A percentile compares a stretch with the other conserved stretches of the same genome.
These are phyloP conservation scores for Polyporus arcularius DNA, from an alignment of 768 basidiomycete genomes.

Conservation along the genomic window DNA sequence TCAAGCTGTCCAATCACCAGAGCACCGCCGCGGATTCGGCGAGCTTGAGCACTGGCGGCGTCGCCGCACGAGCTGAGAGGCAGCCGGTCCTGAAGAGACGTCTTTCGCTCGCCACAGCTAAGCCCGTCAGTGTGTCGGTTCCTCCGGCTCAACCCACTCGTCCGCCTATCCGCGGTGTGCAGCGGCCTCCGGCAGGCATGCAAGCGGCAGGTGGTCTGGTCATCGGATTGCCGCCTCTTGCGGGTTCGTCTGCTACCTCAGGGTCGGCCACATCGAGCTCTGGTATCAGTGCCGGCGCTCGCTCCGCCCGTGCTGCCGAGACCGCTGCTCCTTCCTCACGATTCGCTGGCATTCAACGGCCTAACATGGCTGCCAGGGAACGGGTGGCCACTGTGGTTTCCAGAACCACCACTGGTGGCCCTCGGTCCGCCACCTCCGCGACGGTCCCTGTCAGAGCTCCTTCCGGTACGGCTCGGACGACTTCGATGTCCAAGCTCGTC, in stretches of 20 bases:
- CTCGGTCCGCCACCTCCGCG: conserved; percentile 2
- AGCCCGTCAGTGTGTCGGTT: background rate
- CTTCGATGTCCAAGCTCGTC: background rate
- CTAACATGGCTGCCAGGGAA: conserved; percentile 10
- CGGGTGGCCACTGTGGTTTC: background rate
- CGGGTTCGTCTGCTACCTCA: background rate
- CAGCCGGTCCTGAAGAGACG: background rate
- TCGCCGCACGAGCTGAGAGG: background rate
- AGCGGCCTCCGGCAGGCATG: conserved; percentile 30
- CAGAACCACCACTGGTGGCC: background rate
- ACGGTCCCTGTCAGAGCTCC: background rate
- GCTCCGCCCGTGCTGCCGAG: background rate
- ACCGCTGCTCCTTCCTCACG: conserved; percentile 1
- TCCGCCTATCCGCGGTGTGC: conserved; percentile 27
- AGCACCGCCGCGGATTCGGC: background rate
- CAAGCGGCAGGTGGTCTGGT: conserved; percentile 6
- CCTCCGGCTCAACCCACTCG: conserved; percentile 6
- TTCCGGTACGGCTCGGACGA: background rate
- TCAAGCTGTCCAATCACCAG: conserved; percentile 23
- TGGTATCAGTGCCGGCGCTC: background rate
- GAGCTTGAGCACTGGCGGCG: background rate
- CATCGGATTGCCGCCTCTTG: conserved; percentile 12
- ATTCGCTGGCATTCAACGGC: conserved; percentile 20
- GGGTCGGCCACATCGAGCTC: conserved; percentile 7
- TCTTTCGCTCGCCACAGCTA: background rate